A percentile compares a stretch with the other conserved stretches of the same genome.
Conservation (phyloP, 805 yeast genomes). For the Metschnikowia gelsemii region DNA sequence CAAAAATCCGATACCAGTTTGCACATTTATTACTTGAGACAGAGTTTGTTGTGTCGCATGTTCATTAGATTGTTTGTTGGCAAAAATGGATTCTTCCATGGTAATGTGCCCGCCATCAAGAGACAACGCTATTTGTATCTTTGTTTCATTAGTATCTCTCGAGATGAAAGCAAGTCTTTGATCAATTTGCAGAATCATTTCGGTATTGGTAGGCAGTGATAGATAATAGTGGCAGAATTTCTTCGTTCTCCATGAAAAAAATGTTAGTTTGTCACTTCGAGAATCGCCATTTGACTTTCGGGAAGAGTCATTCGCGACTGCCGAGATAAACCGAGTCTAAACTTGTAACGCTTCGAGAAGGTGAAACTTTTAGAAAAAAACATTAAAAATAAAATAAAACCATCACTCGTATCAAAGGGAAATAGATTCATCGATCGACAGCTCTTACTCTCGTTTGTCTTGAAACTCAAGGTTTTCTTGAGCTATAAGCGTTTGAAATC, state of each 20-base stretch:
- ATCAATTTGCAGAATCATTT: conserved; percentile 3
- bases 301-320: conserved; percentile 5
- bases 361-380: not conserved
- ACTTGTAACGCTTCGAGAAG: too few species aligned
- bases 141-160: conserved; percentile 89
- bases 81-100: conserved; percentile 58
- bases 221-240: not conserved
- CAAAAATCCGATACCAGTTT: conserved; percentile 91
- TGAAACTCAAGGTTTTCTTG: too few species aligned
- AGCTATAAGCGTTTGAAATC: too few species aligned
- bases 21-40: conserved; percentile 72
- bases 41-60: conserved; percentile 71
- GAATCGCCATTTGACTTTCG: not conserved
- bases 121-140: conserved; percentile 78
- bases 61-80: conserved; percentile 3
- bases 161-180: conserved; percentile 46
- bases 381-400: not conserved
- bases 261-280: not conserved
- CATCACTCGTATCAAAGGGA: too few species aligned
- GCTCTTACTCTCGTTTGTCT: too few species aligned
- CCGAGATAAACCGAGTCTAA: not conserved
- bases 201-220: not conserved
- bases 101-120: conserved; percentile 82
- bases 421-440: too few species aligned
- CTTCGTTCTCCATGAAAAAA: not conserved